Base-by-base conservation (phyloP, 495 filamentous ascomycete species). In the Daldinia childiae region DNA sequence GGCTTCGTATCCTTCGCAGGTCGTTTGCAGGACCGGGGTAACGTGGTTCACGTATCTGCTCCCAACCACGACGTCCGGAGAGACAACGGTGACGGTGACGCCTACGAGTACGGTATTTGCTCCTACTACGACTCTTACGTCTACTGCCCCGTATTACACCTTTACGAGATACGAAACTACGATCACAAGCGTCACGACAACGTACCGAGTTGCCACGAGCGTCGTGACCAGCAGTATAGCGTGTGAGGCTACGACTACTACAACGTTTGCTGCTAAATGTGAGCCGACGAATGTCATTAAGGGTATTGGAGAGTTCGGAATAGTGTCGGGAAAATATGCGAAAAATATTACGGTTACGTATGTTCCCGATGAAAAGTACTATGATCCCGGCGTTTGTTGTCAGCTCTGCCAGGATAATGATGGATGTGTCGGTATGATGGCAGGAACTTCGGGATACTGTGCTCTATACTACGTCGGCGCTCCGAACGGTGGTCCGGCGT, bases 361-460 rank as follows among this genome's bases (percentile, higher is more conserved):
- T 60, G 29, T 72, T 6, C 54, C 32, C 12, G 58, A 74, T 24
- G 67, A 66, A 14, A 50, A n/a, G 6, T 73, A 58, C 48, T 27
- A 69, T 5, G 71, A 77, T 19, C 55, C 63, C 3, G 70, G 68
- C 43, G 7, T 17, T 4, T 76, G 76, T 57, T 77, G 76, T 57
- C 73, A 77, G 63, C 24, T 73, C 11, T 77, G 76, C 39, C 51
- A 71, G 82, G 79, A 90, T 81, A 76, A 86, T 78, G 72, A 84
- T 78, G 79, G 86, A 79, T 82, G 87, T 83, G 72, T 85, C 80
- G 78, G 83, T 79, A 74, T 87, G 76, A 84, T 88, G 86, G 68
- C 85, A 80, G 82, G 87, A 83, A 82, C 85, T 83, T 73, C 82
- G 82, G 78, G 66, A 19, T 45, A 32, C 36, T 69, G 72, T 62